These are phyloP conservation scores for Batkoa obscura DNA, from an alignment of 371 early-diverging fungal genomes.

Conservation along the genomic window DNA sequence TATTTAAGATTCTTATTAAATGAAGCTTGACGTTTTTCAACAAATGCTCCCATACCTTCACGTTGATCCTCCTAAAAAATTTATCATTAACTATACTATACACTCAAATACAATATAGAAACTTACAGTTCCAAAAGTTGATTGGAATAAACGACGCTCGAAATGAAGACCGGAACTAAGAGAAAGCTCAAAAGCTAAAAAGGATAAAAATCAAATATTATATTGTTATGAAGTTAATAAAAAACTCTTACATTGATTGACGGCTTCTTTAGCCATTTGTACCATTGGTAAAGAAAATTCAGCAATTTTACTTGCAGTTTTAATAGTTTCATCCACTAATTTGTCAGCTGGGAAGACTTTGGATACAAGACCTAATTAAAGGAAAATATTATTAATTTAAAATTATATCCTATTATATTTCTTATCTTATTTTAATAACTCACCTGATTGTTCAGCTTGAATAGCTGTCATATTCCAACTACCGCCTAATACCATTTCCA, in stretches of 20 bases:
- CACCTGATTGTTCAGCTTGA: constrained; percentile 68
- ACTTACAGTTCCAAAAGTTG: constrained; percentile 73
- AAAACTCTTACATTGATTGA: constrained; percentile 54
- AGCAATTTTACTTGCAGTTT: constrained; percentile 75
- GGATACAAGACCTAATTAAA: constrained; percentile 52
- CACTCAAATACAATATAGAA: not conserved
- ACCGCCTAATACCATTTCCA: constrained; percentile 91
- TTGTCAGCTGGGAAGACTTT: constrained; percentile 71
- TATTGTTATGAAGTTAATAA: not conserved
- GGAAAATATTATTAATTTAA: not conserved
- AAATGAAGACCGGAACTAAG: constrained; percentile 72
- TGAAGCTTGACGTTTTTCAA: constrained; percentile 72
- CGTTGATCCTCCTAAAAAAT: constrained; percentile 63
- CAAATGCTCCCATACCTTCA: constrained; percentile 96
- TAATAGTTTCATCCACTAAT: constrained; percentile 77
- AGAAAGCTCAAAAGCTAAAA: constrained; percentile 65
- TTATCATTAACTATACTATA: not conserved
- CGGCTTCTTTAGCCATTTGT: constrained; percentile 90
- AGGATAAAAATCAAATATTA: not conserved
- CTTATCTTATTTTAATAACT: not conserved
- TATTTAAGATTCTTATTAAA: constrained; percentile 3
- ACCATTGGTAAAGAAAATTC: constrained; percentile 66
- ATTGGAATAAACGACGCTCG: constrained; percentile 89
- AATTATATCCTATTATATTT: not conserved
- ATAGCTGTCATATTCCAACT: constrained; percentile 59